A percentile compares a stretch with the other conserved stretches of the same genome.
Conservation (phyloP, 306 rosid species). For the Fragaria ananassa region DNA sequence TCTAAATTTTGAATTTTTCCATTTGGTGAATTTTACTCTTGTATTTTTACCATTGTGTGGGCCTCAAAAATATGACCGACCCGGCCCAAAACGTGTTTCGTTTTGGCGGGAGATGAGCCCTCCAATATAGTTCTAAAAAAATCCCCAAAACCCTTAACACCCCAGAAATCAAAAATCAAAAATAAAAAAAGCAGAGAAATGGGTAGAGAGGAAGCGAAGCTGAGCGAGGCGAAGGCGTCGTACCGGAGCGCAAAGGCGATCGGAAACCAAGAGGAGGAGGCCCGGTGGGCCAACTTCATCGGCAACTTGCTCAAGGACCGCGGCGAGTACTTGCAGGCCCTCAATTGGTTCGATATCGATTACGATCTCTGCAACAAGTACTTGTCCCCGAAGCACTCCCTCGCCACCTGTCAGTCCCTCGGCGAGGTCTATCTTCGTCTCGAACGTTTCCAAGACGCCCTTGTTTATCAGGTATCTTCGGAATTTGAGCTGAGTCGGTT, state of each 20-base stretch:
- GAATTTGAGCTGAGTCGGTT: not conserved
- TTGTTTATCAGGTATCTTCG: slow-evolving; percentile 56
- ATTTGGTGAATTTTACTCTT: too few species aligned
- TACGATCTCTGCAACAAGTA: slow-evolving; percentile 53
- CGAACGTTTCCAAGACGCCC: slow-evolving; percentile 56
- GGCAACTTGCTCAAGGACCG: slow-evolving; percentile 60
- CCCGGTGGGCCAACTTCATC: slow-evolving; percentile 85
- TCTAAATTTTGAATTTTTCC: too few species aligned
- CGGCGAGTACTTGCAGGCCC: slow-evolving; percentile 77
- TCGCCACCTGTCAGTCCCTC: slow-evolving; percentile 84
- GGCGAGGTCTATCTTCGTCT: slow-evolving; percentile 89
- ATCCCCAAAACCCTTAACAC: not conserved
- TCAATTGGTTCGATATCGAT: slow-evolving; percentile 76
- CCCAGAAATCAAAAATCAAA: not conserved
- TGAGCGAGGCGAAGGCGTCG: slow-evolving; percentile 57
- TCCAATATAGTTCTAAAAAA: not conserved
- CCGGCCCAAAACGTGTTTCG: not conserved
- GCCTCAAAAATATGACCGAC: not conserved
- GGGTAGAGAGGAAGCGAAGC: slow-evolving; percentile 40
- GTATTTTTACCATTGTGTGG: too few species aligned
- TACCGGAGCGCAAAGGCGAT: slow-evolving; percentile 56
- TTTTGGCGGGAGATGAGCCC: slow-evolving; percentile 4
- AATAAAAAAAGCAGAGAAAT: slow-evolving; percentile 17
- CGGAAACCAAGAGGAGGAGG: slow-evolving; percentile 85
- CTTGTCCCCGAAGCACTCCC: slow-evolving; percentile 56